These are phyloP conservation scores for Lanmaoa rubissima DNA, from an alignment of 768 basidiomycete species.

Conservation along the genomic window DNA sequence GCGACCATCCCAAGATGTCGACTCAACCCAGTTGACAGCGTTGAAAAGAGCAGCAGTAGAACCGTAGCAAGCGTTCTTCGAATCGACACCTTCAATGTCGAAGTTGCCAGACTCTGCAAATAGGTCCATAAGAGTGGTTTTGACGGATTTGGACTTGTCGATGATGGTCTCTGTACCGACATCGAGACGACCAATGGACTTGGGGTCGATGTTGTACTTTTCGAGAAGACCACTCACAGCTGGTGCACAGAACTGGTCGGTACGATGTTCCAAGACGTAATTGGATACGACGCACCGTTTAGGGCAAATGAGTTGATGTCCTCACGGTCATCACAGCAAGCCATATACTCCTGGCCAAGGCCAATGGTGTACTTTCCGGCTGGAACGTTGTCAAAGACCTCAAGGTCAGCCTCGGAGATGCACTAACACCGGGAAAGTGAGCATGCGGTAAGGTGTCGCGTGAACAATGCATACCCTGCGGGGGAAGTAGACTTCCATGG, in stretches of 20 bases:
- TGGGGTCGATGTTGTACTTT: constrained; percentile 95
- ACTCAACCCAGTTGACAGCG: constrained; percentile 97
- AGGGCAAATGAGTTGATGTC: constrained; percentile 98
- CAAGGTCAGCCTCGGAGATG: constrained; percentile 93
- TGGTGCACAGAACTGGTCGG: constrained; percentile 30
- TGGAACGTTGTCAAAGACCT: constrained; percentile 90
- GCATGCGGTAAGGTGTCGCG: constrained; percentile 7
- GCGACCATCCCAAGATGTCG: constrained; percentile 93
- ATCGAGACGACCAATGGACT: constrained; percentile 94
- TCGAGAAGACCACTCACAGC: constrained; percentile 87
- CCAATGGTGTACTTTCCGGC: constrained; percentile 99
- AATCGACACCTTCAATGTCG: constrained; percentile 98
- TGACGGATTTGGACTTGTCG: constrained; percentile 99
- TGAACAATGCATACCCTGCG: constrained; percentile 59
- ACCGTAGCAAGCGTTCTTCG: constrained; percentile 99
- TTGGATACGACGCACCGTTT: constrained; percentile 60
- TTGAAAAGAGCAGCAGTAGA: constrained; percentile 99
- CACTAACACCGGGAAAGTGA: constrained; percentile 49
- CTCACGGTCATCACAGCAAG: constrained; percentile 97
- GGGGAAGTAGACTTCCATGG: constrained; percentile 93
- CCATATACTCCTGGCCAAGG: constrained; percentile 97
- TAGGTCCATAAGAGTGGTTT: constrained; percentile 98
- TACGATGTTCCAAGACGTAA: neutral
- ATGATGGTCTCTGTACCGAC: constrained; percentile 99
- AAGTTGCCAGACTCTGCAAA: constrained; percentile 90